phyloP scores from a whole-genome alignment of 2,329 filamentous ascomycete species.

The Aspergillus sp. region DNA sequence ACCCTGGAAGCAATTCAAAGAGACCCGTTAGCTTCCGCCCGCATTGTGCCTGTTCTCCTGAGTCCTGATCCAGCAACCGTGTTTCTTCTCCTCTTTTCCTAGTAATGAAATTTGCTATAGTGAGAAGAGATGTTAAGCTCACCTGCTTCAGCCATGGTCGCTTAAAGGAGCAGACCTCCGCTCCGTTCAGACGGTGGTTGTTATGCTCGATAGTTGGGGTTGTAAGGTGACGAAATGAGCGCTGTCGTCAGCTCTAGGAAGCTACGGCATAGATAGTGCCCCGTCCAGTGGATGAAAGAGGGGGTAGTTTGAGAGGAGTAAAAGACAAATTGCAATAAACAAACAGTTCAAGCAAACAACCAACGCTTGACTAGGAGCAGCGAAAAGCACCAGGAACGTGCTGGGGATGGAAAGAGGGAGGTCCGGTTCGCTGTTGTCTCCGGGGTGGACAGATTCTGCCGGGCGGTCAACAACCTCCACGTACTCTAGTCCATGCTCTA shows the following conservation, averaged over 20 bases:
- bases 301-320: background rate
- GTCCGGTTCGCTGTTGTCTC: background rate
- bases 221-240: background rate
- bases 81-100: slow-evolving; percentile 11
- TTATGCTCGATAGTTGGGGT: background rate
- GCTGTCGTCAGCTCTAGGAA: background rate
- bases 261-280: background rate
- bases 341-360: no score
- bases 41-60: slow-evolving; percentile 1
- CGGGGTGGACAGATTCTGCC: slow-evolving; percentile 4
- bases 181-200: slow-evolving; percentile 11
- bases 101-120: background rate
- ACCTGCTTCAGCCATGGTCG: slow-evolving; percentile 29
- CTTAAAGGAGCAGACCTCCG: slow-evolving; percentile 23
- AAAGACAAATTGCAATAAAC: no score
- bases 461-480: slow-evolving; percentile 9
- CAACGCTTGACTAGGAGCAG: background rate
- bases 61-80: slow-evolving; percentile 6
- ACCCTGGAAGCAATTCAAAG: slow-evolving; percentile 11
- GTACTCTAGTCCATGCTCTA: background rate
- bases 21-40: slow-evolving; percentile 19
- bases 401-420: slow-evolving; percentile 1
- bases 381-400: background rate
- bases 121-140: slow-evolving; percentile 8
- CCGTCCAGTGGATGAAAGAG: background rate